phyloP scores from a whole-genome alignment of 192 early-diverging fungal species.

The Backusella tuberculispora region DNA sequence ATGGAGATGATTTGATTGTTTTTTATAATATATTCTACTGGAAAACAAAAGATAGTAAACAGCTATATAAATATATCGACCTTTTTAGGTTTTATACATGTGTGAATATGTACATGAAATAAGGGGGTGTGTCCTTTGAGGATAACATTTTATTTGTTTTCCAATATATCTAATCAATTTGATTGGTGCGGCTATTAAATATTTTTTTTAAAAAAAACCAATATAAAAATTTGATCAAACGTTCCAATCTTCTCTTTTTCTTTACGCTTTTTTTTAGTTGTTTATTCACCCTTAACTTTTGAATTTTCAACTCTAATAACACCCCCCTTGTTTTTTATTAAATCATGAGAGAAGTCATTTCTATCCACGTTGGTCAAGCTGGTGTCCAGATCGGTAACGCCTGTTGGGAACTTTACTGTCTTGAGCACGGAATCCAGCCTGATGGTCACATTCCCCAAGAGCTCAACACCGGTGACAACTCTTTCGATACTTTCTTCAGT shows the following conservation, averaged over 20 bases:
- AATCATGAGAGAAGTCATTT: slow-evolving; percentile 79
- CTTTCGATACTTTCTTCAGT: slow-evolving; percentile 99
- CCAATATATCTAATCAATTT: not conserved
- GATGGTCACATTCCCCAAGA: slow-evolving; percentile 74
- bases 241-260: not conserved
- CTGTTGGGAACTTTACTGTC: slow-evolving; percentile 98
- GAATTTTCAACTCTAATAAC: slow-evolving; percentile 17
- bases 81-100: not conserved
- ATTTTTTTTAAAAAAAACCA: not conserved
- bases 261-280: slow-evolving; percentile 17
- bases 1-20: too few species aligned
- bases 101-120: not conserved
- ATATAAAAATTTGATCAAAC: not conserved
- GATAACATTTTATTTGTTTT: slow-evolving; percentile 6
- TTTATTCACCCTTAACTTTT: slow-evolving; percentile 17
- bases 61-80: not conserved
- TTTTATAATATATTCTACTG: too few species aligned
- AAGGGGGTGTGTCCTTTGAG: not conserved
- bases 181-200: slow-evolving; percentile 4
- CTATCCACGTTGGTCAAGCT: slow-evolving; percentile 85
- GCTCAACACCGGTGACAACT: slow-evolving; percentile 23
- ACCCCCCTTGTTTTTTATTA: not conserved
- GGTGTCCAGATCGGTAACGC: slow-evolving; percentile 99
- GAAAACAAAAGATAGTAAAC: not conserved
- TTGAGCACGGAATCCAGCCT: slow-evolving; percentile 97